Conservation (phyloP, 2,329 filamentous ascomycete genomes). For the Scytalidium lignicola region DNA sequence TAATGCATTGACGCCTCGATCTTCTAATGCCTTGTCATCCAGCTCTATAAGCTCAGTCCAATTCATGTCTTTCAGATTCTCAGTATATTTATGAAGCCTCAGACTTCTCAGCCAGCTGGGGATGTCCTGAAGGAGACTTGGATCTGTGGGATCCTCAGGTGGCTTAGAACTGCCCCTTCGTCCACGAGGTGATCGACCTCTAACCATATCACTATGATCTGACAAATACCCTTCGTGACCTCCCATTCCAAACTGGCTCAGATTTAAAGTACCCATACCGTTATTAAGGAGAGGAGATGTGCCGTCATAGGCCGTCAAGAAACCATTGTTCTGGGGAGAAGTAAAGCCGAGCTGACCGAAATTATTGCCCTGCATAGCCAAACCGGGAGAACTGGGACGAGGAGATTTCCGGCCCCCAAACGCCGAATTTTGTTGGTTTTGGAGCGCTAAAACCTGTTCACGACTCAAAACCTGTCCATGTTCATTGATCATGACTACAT, state of each 20-base stretch:
- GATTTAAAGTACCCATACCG: slow-evolving; percentile 64
- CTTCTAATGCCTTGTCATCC: slow-evolving; percentile 88
- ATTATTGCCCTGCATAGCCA: slow-evolving; percentile 68
- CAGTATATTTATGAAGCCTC: slow-evolving; percentile 96
- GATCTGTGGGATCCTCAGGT: slow-evolving; percentile 94
- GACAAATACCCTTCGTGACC: slow-evolving; percentile 83
- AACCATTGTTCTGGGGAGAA: slow-evolving; percentile 91
- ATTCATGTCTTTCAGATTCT: slow-evolving; percentile 94
- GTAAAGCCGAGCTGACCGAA: slow-evolving; percentile 67
- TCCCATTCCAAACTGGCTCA: slow-evolving; percentile 66
- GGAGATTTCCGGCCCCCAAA: slow-evolving; percentile 65
- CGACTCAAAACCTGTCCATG: slow-evolving; percentile 81
- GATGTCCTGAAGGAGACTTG: slow-evolving; percentile 85
- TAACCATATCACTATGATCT: slow-evolving; percentile 85
- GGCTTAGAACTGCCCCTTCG: slow-evolving; percentile 94
- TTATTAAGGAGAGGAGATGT: slow-evolving; percentile 65
- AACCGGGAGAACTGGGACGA: slow-evolving; percentile 81
- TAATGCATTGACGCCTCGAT: slow-evolving; percentile 88
- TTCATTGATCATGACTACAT: slow-evolving; percentile 92
- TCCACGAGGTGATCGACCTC: slow-evolving; percentile 87
- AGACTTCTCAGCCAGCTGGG: slow-evolving; percentile 93
- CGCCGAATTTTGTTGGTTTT: slow-evolving; percentile 56
- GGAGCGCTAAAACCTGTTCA: slow-evolving; percentile 78
- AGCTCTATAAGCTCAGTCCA: slow-evolving; percentile 91
- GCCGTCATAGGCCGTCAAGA: slow-evolving; percentile 81